phyloP scores from a whole-genome alignment of 176 grass and related monocot genomes.

The Alopecurus myosuroides region DNA sequence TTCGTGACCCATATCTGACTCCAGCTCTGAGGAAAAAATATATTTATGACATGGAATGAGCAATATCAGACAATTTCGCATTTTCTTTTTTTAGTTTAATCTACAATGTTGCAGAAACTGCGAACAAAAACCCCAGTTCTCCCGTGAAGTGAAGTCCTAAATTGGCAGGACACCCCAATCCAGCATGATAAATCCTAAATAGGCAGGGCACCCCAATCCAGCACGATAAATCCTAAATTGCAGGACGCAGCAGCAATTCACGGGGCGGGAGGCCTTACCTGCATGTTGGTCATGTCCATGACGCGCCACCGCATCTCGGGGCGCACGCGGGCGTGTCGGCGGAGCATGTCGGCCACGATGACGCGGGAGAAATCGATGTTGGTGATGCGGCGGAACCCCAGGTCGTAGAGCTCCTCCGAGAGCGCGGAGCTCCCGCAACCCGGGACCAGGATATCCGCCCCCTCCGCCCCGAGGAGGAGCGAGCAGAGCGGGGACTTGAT shows the following conservation, averaged over 20 bases:
- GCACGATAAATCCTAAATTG: background rate
- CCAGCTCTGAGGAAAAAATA: background rate
- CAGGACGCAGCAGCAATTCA: background rate
- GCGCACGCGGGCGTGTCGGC: slow-evolving; percentile 56
- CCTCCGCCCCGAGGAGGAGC: slow-evolving; percentile 33
- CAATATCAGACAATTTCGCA: background rate
- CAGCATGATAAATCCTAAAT: no score
- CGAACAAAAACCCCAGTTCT: background rate
- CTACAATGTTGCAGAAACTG: background rate
- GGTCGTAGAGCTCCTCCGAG: slow-evolving; percentile 81
- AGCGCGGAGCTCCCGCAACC: slow-evolving; percentile 82
- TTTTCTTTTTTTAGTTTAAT: background rate
- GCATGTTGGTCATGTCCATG: slow-evolving; percentile 93
- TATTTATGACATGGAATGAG: background rate
- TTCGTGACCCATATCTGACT: background rate
- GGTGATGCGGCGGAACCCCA: slow-evolving; percentile 65
- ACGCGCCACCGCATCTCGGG: slow-evolving; percentile 96
- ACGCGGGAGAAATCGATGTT: slow-evolving; percentile 97
- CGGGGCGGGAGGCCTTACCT: slow-evolving; percentile 29
- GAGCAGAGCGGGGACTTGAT: slow-evolving; percentile 54
- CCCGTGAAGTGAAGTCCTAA: no score
- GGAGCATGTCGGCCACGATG: slow-evolving; percentile 83
- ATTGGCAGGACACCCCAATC: no score
- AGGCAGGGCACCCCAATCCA: background rate
- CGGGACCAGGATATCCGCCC: slow-evolving; percentile 67